Conservation (phyloP, 495 filamentous ascomycete species). For the Neohortaea acidophila region DNA sequence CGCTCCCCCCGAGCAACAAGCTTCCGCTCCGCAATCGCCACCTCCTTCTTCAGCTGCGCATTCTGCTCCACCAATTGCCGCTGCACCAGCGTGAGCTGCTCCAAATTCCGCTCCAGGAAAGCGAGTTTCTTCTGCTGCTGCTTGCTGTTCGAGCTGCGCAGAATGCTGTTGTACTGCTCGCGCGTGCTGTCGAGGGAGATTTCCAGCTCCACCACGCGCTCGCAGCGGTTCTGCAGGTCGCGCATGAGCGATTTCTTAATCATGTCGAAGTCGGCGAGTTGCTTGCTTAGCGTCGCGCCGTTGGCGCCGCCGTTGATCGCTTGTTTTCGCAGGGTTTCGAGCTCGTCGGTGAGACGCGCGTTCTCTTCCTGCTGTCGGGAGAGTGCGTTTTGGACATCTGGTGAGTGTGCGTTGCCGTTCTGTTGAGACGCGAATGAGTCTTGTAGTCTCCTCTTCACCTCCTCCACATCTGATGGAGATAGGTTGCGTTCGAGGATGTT, state of each 20-base stretch:
- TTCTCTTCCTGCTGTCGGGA: slow-evolving; percentile 60
- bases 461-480: slow-evolving; percentile 58
- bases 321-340: slow-evolving; percentile 60
- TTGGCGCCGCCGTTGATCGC: slow-evolving; percentile 37
- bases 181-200: slow-evolving; percentile 92
- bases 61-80: slow-evolving; percentile 97
- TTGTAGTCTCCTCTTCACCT: slow-evolving; percentile 64
- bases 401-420: slow-evolving; percentile 47
- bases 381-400: slow-evolving; percentile 57
- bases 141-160: slow-evolving; percentile 88
- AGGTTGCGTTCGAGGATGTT: slow-evolving; percentile 67
- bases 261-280: slow-evolving; percentile 92
- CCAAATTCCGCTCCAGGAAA: slow-evolving; percentile 93
- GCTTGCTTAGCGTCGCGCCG: slow-evolving; percentile 49
- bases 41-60: slow-evolving; percentile 90
- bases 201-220: slow-evolving; percentile 90
- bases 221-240: slow-evolving; percentile 93
- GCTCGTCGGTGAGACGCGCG: slow-evolving; percentile 50
- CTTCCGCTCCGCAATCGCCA: slow-evolving; percentile 94
- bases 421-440: slow-evolving; percentile 59
- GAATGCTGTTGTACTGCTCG: slow-evolving; percentile 96
- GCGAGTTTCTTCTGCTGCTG: slow-evolving; percentile 99
- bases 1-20: slow-evolving; percentile 91
- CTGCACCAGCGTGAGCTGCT: slow-evolving; percentile 93
- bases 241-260: slow-evolving; percentile 99